A percentile compares a stretch with the other conserved stretches of the same genome.
Conservation (phyloP, 306 rosid genomes). For the Cyamopsis tetragonoloba region DNA sequence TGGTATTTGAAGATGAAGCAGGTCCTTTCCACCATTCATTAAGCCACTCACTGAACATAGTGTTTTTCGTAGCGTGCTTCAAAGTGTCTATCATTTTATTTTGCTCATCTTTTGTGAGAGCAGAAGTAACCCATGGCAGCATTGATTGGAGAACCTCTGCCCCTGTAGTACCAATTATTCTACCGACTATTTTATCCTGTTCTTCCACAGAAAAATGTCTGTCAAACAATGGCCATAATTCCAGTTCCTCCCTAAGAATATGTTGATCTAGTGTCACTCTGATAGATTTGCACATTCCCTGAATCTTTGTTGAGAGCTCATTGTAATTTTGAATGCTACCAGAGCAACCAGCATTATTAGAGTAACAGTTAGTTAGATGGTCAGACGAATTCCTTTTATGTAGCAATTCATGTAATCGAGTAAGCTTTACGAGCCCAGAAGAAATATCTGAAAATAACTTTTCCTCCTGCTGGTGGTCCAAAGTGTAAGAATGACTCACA, state of each 20-base stretch:
- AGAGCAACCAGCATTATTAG: constrained; percentile 31
- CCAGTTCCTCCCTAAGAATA: constrained; percentile 94
- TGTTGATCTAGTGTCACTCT: constrained; percentile 93
- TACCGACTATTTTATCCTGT: constrained; percentile 94
- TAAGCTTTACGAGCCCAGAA: constrained; percentile 73
- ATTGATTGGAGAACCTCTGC: constrained; percentile 99
- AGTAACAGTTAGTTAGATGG: constrained; percentile 37
- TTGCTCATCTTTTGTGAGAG: constrained; percentile 96
- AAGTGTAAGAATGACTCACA: constrained; percentile 91
- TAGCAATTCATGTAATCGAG: constrained; percentile 67
- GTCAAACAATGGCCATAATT: constrained; percentile 96
- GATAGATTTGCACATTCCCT: constrained; percentile 98
- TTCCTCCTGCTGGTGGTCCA: constrained; percentile 97
- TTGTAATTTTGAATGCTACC: constrained; percentile 56
- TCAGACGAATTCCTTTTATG: constrained; percentile 36
- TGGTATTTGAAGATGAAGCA: constrained; percentile 41
- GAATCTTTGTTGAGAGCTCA: constrained; percentile 92
- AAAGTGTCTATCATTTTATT: constrained; percentile 96
- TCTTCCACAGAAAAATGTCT: constrained; percentile 92
- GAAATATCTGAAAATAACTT: constrained; percentile 85
- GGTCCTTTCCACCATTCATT: constrained; percentile 93
- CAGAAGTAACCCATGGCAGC: constrained; percentile 99
- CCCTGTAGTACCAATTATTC: constrained; percentile 97
- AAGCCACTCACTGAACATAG: constrained; percentile 99
- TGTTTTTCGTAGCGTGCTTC: constrained; percentile 98